These are phyloP conservation scores for Candida sanyiensis DNA, from an alignment of 805 yeast genomes.

Conservation along the genomic window DNA sequence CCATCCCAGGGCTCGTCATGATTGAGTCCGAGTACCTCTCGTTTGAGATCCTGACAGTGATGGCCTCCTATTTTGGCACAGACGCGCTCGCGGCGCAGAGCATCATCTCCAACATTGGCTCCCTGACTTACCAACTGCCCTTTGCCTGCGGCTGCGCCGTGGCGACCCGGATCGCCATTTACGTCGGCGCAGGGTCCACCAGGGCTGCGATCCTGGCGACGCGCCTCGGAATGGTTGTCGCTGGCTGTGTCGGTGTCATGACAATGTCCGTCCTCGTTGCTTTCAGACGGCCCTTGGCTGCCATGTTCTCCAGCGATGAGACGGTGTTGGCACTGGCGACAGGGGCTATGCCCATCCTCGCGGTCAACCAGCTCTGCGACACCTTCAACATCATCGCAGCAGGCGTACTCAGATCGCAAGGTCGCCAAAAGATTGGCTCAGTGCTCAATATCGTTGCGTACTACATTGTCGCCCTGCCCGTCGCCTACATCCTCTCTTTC, in stretches of 20 bases:
- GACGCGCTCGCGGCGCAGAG: conserved; percentile 47
- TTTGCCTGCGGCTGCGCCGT: conserved; percentile 69
- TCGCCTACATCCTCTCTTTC: conserved; percentile 56
- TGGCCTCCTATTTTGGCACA: conserved; percentile 49
- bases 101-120: conserved; percentile 47
- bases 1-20: conserved; percentile 70
- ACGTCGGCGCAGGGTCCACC: conserved; percentile 53
- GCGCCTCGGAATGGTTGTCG: conserved; percentile 37
- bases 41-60: conserved; percentile 64
- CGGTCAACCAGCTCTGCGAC: conserved; percentile 63
- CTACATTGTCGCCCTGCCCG: conserved; percentile 65
- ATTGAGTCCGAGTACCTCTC: conserved; percentile 73
- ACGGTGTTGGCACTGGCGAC: conserved; percentile 50
- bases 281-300: conserved; percentile 46
- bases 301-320: conserved; percentile 55
- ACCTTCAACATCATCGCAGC: conserved; percentile 66
- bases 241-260: conserved; percentile 43
- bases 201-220: conserved; percentile 41
- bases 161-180: conserved; percentile 67
- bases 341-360: conserved; percentile 55
- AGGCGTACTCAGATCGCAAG: conserved; percentile 72
- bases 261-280: conserved; percentile 43
- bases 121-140: conserved; percentile 64
- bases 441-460: conserved; percentile 62
- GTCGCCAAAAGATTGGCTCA: conserved; percentile 70